Evolutionary conservation across 192 early-diverging fungal species (phyloP), one percentile per base, ranked within the genome.

Genomic region (Lobosporangium transversale): DNA sequence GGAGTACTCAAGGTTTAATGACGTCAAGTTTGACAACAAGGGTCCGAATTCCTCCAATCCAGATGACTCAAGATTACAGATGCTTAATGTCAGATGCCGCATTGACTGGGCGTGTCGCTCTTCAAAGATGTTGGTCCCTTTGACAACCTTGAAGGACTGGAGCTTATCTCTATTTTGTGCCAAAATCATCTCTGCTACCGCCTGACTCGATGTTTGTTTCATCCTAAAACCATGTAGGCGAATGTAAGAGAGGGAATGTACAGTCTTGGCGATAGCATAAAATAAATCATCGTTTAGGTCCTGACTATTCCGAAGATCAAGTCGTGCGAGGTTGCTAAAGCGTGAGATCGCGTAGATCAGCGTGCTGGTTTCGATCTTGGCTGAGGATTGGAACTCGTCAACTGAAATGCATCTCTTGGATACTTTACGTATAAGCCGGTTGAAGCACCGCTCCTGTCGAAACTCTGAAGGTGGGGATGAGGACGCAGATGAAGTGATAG

Each of bases 51-150:
- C 64, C 23, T 76, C 32, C 10, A 76, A 43, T 21, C 73, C 73
- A 3, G 73, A 60, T 31, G 62, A n/a, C 15, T 76, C 73, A 6
- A 76, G 59, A 35, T 76, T 65, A 42, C 73, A 62, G 20, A 76
- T 67, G 31, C 64, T 51, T 18, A 76, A 33, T 0, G 73, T 76
- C 47, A 76, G 31, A 1, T 65, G 51, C 24, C 62, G 66, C 73
- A 76, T 62, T 4, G 73, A 76, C 12, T 40, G 8, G 4, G 56
- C 65, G 29, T 76, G 73, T 4, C 47, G 32, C 40, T 66, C 44
- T 18, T 65, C 73, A 62, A 76, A 76, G 30, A 76, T 67, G 48
- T 76, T 66, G 43, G 51, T 62, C 1, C 64, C 73, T 20, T 67
- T 52, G 32, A 62, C 67, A 43, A 76, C 40, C 53, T 76, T 76